Evolutionary conservation across 805 yeast species (phyloP), one percentile per base, ranked within the genome.

Genomic region (Allodekkera sacchari): DNA sequence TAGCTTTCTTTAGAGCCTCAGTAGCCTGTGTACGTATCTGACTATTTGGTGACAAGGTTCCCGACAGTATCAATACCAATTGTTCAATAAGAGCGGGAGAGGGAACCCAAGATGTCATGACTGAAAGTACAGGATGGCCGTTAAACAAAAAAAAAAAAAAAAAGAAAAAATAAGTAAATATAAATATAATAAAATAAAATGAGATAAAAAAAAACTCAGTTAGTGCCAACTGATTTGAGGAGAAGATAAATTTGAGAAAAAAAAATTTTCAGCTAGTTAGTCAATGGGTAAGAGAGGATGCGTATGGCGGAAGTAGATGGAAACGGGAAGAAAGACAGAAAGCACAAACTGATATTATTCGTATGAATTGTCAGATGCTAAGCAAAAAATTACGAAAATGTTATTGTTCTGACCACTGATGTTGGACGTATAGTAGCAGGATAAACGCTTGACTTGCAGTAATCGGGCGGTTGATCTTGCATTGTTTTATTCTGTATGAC

Each of bases 1-100:
- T 71, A 16, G 94, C 95, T 27, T 68, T 72, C 13, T 69, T 71
- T 32, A 88, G 65, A 3, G 88, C 83, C 27, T 71, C 75, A 37
- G 81, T 82, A 10, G 96, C 95, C 21, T 64, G 64, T 18, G 59
- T 54, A 36, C 95, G 68, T 27, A 66, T 72, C 3, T 48, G 44
- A 19, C 70, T 61, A 42, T 70, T 60, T 9, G 79, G 57, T 3
- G 92, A 76, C 41, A 83, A 63, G 3, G 94, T 74, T n/a, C 83
- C 83, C 28, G 68, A 64, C 39, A 88, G 66, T 18, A 87, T 75
- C 14, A 63, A 57, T 30, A 72, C 71, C 38, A 88, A 65, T 55
- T 83, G 92, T 32, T 62, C 64, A 30, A 82, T 53, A 18, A 80
- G 71, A 24, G 64, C 63, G 4, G 66, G 61, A 47, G 80, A 77